Conservation (phyloP, 495 filamentous ascomycete genomes). For the Aspergillus asperescens region DNA sequence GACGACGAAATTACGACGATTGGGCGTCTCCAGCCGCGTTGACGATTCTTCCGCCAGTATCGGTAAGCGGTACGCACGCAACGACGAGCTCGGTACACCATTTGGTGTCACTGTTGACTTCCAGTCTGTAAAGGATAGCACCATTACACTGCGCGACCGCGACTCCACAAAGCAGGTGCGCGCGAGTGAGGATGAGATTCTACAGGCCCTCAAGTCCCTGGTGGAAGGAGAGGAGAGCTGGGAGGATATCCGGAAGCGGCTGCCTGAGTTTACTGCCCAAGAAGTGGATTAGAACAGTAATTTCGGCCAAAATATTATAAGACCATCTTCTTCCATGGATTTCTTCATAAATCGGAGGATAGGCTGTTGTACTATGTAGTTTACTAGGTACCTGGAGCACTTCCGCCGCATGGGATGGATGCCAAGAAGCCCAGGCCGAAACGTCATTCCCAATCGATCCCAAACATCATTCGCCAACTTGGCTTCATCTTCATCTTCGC, state of each 20-base stretch:
- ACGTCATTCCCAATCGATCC: conserved; percentile 9
- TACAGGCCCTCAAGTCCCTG: conserved; percentile 54
- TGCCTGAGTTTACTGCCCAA: conserved; percentile 66
- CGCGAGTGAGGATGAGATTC: conserved; percentile 59
- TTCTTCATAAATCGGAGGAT: background rate
- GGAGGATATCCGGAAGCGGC: conserved; percentile 53
- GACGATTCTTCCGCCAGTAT: conserved; percentile 64
- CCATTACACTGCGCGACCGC: conserved; percentile 63
- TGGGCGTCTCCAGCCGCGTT: conserved; percentile 58
- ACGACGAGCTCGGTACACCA: conserved; percentile 63
- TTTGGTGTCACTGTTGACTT: conserved; percentile 67
- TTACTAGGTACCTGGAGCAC: background rate
- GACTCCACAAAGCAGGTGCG: conserved; percentile 65
- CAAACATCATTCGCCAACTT: conserved; percentile 3
- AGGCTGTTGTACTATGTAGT: background rate
- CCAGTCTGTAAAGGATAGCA: conserved; percentile 62
- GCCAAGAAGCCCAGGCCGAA: conserved; percentile 37
- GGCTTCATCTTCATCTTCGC: conserved; percentile 5
- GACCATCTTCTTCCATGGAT: background rate
- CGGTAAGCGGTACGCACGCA: conserved; percentile 62
- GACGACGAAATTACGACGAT: conserved; percentile 47
- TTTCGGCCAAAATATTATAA: background rate
- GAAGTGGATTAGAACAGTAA: conserved; percentile 48
- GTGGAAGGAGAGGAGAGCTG: conserved; percentile 60
- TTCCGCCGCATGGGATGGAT: conserved; percentile 7